These are phyloP conservation scores for Neurospora pannonica DNA, from an alignment of 495 filamentous ascomycete genomes.

Conservation along the genomic window DNA sequence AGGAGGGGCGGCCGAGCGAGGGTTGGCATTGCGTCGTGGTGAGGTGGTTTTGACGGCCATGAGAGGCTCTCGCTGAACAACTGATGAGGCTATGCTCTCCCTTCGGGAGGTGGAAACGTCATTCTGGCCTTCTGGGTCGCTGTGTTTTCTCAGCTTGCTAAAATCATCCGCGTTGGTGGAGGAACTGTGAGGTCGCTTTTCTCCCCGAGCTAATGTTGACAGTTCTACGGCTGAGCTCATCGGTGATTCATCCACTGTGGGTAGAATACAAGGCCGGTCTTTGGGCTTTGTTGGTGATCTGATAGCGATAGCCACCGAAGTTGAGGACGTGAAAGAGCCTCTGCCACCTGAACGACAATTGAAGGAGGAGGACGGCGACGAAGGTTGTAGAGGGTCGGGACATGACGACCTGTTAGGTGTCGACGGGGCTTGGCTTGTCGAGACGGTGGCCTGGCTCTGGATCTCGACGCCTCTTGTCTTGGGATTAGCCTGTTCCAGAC, in stretches of 20 bases:
- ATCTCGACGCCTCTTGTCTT: slow-evolving; percentile 19
- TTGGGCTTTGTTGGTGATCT: neutral
- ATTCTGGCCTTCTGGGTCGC: neutral
- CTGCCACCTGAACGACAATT: neutral
- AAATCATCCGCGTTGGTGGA: neutral
- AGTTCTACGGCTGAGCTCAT: neutral
- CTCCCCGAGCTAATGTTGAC: neutral
- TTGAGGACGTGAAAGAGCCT: neutral
- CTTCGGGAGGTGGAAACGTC: neutral
- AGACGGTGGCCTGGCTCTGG: neutral
- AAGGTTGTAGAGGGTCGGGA: neutral
- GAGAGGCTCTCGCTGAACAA: neutral
- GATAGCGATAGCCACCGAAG: neutral
- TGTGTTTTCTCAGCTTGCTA: slow-evolving; percentile 5
- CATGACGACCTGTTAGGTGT: slow-evolving; percentile 1
- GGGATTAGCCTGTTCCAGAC: slow-evolving; percentile 40
- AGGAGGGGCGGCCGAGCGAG: neutral
- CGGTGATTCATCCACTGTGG: neutral
- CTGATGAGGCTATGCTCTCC: neutral
- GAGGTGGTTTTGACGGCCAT: neutral
- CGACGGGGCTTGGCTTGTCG: slow-evolving; percentile 4
- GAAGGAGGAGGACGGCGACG: neutral
- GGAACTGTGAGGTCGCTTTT: slow-evolving; percentile 9
- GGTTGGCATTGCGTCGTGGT: slow-evolving; percentile 5
- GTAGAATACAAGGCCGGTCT: neutral